Evolutionary conservation across 192 early-diverging fungal species (phyloP).

Genomic region (Linnemannia hyalina): DNA sequence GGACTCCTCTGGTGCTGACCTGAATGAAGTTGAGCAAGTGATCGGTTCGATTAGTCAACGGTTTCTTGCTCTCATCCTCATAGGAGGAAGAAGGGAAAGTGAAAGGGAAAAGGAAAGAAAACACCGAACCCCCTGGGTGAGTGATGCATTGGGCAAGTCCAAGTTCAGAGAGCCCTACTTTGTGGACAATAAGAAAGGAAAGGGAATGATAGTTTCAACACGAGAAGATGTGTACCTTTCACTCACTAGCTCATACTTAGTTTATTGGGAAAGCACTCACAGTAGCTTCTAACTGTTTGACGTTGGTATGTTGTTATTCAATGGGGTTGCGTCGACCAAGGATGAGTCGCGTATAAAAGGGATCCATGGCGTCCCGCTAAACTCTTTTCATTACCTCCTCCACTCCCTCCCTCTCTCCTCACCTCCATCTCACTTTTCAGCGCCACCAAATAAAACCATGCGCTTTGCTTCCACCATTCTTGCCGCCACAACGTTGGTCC

Average conservation of each 20-base stretch:
- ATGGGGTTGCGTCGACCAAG: too few species aligned
- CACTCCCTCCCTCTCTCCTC: neutral
- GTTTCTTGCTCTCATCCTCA: neutral
- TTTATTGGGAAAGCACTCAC: too few species aligned
- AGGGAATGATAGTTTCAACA: too few species aligned
- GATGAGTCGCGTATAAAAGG: neutral
- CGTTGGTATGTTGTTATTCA: too few species aligned
- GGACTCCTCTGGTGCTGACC: neutral
- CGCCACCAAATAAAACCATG: conserved; percentile 12
- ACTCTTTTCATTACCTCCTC: neutral
- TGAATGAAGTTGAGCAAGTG: neutral
- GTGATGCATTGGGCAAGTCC: too few species aligned
- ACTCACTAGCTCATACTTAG: too few species aligned
- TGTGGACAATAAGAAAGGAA: too few species aligned
- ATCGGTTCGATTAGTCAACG: neutral
- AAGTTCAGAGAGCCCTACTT: too few species aligned
- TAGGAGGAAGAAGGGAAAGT: neutral
- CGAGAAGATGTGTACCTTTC: too few species aligned
- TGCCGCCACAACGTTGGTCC: conserved; percentile 19
- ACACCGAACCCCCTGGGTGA: neutral
- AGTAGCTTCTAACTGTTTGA: too few species aligned
- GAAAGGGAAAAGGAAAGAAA: neutral
- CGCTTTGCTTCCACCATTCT: conserved; percentile 13
- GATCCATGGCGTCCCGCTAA: neutral
- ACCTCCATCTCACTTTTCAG: neutral